phyloP scores from a whole-genome alignment of 768 basidiomycete genomes.

The Termitomyces sp. region DNA sequence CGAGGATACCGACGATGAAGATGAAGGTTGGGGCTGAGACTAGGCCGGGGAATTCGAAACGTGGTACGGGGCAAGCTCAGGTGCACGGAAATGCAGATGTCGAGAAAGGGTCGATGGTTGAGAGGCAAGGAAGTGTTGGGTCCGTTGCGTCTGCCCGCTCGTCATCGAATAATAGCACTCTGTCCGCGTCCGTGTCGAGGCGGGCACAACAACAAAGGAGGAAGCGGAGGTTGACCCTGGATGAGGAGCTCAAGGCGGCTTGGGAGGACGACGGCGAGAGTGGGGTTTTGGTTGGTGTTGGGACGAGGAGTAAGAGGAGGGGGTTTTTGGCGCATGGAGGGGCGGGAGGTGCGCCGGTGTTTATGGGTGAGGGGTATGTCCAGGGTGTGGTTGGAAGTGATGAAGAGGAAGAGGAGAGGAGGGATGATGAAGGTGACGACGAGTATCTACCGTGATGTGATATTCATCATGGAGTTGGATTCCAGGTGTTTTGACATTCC shows the following conservation, averaged over 20 bases:
- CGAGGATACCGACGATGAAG: neutral
- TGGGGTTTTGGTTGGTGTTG: slow-evolving; percentile 49
- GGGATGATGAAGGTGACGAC: neutral
- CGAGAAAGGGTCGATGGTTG: neutral
- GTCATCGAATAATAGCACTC: neutral
- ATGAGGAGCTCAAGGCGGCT: slow-evolving; percentile 60
- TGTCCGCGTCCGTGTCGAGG: slow-evolving; percentile 9
- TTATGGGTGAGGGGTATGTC: slow-evolving; percentile 67
- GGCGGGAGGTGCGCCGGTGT: slow-evolving; percentile 65
- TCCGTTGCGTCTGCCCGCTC: neutral
- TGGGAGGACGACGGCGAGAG: slow-evolving; percentile 36
- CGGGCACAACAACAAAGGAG: slow-evolving; percentile 18
- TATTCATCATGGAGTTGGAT: neutral
- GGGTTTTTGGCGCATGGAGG: slow-evolving; percentile 78
- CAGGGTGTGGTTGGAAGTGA: slow-evolving; percentile 43
- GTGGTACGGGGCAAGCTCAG: neutral
- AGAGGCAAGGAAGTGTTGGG: neutral
- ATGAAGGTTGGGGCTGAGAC: too few species aligned
- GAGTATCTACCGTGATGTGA: slow-evolving; percentile 10
- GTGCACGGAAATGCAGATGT: neutral
- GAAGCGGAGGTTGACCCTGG: slow-evolving; percentile 48
- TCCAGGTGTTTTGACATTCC: neutral
- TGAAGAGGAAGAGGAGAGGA: slow-evolving; percentile 8
- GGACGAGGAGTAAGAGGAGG: slow-evolving; percentile 45
- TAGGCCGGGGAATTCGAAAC: neutral